phyloP scores from a whole-genome alignment of 1,139 yeast species.

The Geotrichum restrictum region DNA sequence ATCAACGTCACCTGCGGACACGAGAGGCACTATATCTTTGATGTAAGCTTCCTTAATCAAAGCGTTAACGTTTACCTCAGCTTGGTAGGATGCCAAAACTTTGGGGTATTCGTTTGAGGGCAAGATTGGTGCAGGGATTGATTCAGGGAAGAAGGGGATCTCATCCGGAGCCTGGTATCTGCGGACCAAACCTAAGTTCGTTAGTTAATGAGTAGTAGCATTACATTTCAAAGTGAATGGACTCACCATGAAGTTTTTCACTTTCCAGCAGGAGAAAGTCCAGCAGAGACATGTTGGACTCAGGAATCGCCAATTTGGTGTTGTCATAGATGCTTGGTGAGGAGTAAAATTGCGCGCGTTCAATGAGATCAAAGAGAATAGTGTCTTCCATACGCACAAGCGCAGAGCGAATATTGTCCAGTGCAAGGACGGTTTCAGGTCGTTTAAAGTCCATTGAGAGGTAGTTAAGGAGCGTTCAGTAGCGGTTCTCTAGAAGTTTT shows the following conservation, averaged over 20 bases:
- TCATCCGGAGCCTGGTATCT: constrained; percentile 95
- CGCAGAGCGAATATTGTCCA: constrained; percentile 77
- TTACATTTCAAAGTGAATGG: not conserved
- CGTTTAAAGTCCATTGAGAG: constrained; percentile 74
- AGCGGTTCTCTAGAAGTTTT: too few relatives aligned
- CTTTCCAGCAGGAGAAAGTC: constrained; percentile 79
- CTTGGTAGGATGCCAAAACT: constrained; percentile 66
- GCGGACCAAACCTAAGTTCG: constrained; percentile 59
- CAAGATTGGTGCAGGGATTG: constrained; percentile 61
- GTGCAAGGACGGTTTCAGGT: constrained; percentile 76
- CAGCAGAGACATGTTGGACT: constrained; percentile 74
- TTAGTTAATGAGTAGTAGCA: not conserved
- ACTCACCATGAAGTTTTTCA: constrained; percentile 57
- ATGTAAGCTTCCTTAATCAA: constrained; percentile 67
- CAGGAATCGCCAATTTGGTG: constrained; percentile 57
- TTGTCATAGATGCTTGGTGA: constrained; percentile 70
- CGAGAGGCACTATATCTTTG: constrained; percentile 64
- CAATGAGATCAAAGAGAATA: constrained; percentile 85
- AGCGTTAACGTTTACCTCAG: constrained; percentile 70
- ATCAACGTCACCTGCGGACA: constrained; percentile 65
- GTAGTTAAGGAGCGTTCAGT: too few relatives aligned
- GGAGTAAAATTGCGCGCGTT: constrained; percentile 79
- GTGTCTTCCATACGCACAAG: constrained; percentile 94
- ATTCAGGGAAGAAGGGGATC: constrained; percentile 78
- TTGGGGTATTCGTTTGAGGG: constrained; percentile 79